Conservation (phyloP, 2,329 filamentous ascomycete species). For the Pseudocercospora eumusae region DNA sequence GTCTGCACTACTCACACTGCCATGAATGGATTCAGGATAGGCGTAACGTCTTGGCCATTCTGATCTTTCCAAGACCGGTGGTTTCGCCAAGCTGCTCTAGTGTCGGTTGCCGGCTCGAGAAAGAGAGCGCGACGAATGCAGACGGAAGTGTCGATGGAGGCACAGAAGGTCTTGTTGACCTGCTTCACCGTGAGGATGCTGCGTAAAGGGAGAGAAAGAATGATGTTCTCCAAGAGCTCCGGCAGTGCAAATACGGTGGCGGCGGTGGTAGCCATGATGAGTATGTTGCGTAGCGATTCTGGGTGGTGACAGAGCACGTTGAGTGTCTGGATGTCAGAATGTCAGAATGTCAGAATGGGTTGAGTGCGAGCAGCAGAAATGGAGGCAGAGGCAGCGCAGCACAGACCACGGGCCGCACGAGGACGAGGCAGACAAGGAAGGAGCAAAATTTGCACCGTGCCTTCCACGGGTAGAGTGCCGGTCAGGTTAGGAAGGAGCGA, state of each 20-base stretch:
- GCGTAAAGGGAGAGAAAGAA: slow-evolving; percentile 10
- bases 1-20: neutral
- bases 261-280: slow-evolving; percentile 2
- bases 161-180: slow-evolving; percentile 1
- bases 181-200: slow-evolving; percentile 10
- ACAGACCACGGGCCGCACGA: neutral
- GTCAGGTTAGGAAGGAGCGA: neutral
- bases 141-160: neutral
- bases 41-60: neutral
- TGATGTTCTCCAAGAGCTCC: slow-evolving; percentile 16
- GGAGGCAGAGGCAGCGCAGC: no score
- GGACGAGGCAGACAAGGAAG: neutral
- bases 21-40: slow-evolving; percentile 6
- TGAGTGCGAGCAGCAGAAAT: neutral
- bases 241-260: slow-evolving; percentile 10
- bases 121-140: slow-evolving; percentile 11
- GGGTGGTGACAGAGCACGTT: neutral
- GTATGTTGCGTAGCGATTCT: slow-evolving; percentile 6
- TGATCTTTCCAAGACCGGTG: neutral
- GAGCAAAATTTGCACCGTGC: neutral
- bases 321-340: no score
- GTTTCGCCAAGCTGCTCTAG: neutral
- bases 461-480: neutral
- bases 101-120: neutral
- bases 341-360: no score